phyloP scores from a whole-genome alignment of 2,329 filamentous ascomycete species.

The Ophiostoma himal-ulmi region DNA sequence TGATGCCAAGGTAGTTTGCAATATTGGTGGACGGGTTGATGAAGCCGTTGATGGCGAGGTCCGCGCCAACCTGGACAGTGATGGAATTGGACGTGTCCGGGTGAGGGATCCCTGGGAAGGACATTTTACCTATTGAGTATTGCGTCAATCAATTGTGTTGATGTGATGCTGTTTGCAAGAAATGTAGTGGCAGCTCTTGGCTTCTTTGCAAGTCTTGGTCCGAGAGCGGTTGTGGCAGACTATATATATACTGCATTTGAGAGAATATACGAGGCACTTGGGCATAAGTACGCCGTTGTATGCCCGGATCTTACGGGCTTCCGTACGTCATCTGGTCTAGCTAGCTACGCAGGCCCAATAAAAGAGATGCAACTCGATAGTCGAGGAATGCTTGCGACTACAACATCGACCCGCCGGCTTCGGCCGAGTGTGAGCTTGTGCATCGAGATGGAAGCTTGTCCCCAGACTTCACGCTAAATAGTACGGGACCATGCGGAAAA shows the following conservation, averaged over 20 bases:
- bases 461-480: neutral
- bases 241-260: neutral
- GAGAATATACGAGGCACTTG: neutral
- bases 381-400: neutral
- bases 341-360: neutral
- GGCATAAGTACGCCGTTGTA: neutral
- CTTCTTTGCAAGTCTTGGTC: neutral
- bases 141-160: neutral
- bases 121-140: neutral
- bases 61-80: neutral
- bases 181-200: neutral
- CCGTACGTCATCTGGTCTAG: neutral
- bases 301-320: neutral
- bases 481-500: neutral
- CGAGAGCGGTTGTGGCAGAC: neutral
- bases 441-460: neutral
- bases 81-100: conserved; percentile 5
- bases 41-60: conserved; percentile 17
- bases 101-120: neutral
- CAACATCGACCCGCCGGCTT: neutral
- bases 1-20: conserved; percentile 22
- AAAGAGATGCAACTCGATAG: neutral
- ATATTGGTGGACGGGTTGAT: conserved; percentile 20
- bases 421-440: neutral
- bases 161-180: neutral